phyloP scores from a whole-genome alignment of 1,284 basidiomycete genomes.

The Trichosporon faecale region DNA sequence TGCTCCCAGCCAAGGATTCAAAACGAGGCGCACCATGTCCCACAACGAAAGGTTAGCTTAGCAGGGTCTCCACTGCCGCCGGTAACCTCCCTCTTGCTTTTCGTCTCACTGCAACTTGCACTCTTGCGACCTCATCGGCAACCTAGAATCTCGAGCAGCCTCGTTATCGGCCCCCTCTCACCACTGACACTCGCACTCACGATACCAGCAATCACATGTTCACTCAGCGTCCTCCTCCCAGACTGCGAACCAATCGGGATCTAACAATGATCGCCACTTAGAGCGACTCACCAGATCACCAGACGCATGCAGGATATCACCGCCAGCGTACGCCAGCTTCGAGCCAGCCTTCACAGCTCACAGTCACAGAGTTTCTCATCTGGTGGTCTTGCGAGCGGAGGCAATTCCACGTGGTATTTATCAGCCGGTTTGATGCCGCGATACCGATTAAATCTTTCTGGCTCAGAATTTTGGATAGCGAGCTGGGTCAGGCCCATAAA shows the following conservation, averaged over 20 bases:
- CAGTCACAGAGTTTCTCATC: background rate
- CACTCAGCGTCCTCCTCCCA: background rate
- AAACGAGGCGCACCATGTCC: background rate
- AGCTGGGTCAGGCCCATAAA: constrained; percentile 3
- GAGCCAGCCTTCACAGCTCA: background rate
- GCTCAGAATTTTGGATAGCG: background rate
- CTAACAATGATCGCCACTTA: background rate
- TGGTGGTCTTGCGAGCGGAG: background rate
- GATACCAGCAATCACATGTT: background rate
- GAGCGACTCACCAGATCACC: background rate
- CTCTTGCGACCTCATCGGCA: background rate
- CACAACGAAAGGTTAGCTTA: background rate
- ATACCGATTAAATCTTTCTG: constrained; percentile 1
- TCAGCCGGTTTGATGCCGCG: background rate
- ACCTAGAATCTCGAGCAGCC: background rate
- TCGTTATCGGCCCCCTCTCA: too few species aligned
- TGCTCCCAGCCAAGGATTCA: background rate
- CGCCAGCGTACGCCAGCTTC: background rate
- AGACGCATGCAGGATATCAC: background rate
- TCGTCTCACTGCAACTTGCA: background rate
- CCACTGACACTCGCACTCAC: background rate
- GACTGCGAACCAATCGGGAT: background rate
- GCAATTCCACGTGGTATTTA: background rate
- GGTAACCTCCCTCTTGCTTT: background rate
- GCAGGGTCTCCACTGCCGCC: constrained; percentile 3